Evolutionary conservation across 345 rosid genomes (phyloP).

Genomic region (Bruguiera gymnorhiza): DNA sequence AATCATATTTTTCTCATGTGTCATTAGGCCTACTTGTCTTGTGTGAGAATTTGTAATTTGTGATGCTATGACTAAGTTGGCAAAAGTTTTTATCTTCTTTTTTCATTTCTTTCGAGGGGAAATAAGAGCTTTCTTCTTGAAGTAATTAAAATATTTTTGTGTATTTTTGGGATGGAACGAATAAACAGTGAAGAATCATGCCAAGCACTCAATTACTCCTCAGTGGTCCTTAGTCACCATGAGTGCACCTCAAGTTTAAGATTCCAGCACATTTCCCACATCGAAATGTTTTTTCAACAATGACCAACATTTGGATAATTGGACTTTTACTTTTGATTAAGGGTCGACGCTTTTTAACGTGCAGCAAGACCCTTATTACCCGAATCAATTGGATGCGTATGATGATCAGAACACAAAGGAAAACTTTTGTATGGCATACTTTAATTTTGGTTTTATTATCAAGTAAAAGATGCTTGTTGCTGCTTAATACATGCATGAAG

Average conservation of each 20-base stretch:
- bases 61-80: too few species aligned
- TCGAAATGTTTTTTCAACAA: slow-evolving; percentile 1
- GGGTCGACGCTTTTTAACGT: not conserved
- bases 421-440: too few species aligned
- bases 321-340: not conserved
- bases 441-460: too few species aligned
- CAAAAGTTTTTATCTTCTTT: too few species aligned
- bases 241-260: slow-evolving; percentile 36
- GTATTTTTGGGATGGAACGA: too few species aligned
- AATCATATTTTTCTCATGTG: not conserved
- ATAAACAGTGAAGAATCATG: not conserved
- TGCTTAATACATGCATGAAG: not conserved
- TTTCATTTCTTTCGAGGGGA: too few species aligned
- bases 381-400: too few species aligned
- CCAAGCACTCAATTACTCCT: slow-evolving; percentile 12
- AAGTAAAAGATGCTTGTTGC: too few species aligned
- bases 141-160: not conserved
- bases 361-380: too few species aligned
- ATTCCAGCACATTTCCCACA: slow-evolving; percentile 33
- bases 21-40: not conserved
- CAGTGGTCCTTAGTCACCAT: slow-evolving; percentile 16
- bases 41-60: too few species aligned
- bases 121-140: not conserved
- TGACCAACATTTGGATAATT: not conserved
- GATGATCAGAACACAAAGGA: too few species aligned